phyloP scores from a whole-genome alignment of 345 rosid species.

The Streptanthus diversifolius region DNA sequence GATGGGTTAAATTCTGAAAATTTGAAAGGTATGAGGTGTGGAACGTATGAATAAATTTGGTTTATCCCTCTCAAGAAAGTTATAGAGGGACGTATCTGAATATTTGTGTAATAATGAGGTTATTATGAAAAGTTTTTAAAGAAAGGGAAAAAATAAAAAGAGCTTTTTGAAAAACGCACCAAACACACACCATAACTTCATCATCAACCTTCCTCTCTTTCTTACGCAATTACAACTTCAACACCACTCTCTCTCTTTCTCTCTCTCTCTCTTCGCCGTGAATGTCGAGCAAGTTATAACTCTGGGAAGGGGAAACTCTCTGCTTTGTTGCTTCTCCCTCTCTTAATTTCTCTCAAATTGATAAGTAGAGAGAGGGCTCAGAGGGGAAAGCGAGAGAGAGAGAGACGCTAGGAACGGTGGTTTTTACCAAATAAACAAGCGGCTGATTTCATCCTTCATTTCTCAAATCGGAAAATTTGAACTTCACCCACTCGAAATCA shows the following conservation, averaged over 20 bases:
- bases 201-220: slow-evolving; percentile 27
- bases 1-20: background rate
- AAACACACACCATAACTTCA: slow-evolving; percentile 3
- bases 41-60: background rate
- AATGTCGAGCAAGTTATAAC: slow-evolving; percentile 1
- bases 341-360: background rate
- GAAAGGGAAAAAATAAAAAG: background rate
- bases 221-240: slow-evolving; percentile 32
- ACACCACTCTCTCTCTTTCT: background rate
- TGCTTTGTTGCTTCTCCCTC: slow-evolving; percentile 2
- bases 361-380: background rate
- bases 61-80: background rate
- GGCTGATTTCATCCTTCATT: too few relatives aligned
- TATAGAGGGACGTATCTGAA: background rate
- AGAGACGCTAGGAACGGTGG: slow-evolving; percentile 7
- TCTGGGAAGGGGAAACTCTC: slow-evolving; percentile 14
- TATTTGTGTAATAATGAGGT: background rate
- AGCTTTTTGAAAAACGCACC: background rate
- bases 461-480: slow-evolving; percentile 4
- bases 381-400: slow-evolving; percentile 4
- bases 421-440: background rate
- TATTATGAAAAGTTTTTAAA: background rate
- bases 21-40: background rate
- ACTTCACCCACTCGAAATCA: slow-evolving; percentile 15
- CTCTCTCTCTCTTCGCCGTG: slow-evolving; percentile 20